Percentiles rank a stretch among this genome's conserved stretches.
Conservation (phyloP, 345 rosid species). For the Dovyalis caffra region DNA sequence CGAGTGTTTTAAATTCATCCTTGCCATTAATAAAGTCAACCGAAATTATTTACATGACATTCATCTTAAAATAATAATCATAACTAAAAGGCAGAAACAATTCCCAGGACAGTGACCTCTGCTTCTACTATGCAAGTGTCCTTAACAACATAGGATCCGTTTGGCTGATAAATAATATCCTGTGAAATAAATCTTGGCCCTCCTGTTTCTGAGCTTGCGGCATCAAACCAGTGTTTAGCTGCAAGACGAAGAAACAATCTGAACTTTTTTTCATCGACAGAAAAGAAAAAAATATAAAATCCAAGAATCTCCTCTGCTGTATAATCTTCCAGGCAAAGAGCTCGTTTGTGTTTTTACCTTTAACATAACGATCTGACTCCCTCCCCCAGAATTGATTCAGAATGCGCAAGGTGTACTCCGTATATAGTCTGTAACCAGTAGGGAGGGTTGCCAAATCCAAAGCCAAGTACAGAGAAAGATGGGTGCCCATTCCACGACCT, state of each 20-base stretch:
- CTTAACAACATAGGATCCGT: conserved; percentile 22
- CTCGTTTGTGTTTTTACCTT: not conserved
- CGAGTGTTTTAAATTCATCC: no score
- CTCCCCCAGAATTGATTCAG: not conserved
- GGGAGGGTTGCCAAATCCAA: not conserved
- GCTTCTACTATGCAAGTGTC: no score
- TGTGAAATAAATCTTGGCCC: conserved; percentile 32
- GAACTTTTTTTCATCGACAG: no score
- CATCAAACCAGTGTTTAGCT: conserved; percentile 37
- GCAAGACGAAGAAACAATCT: conserved; percentile 8
- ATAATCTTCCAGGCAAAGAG: not conserved
- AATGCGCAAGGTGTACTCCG: not conserved
- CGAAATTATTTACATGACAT: no score
- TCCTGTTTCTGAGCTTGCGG: conserved; percentile 25
- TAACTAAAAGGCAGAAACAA: conserved; percentile 17
- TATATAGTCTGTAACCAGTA: not conserved
- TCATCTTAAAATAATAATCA: not conserved
- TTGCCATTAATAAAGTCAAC: no score
- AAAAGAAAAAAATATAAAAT: no score
- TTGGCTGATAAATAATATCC: conserved; percentile 4
- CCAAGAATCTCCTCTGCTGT: no score
- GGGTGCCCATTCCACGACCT: not conserved
- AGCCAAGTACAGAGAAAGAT: conserved; percentile 1
- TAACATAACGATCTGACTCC: not conserved
- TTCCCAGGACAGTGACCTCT: conserved; percentile 35